Evolutionary conservation across 1,284 basidiomycete genomes (phyloP).

Genomic region (Cystobasidium pallidum): DNA sequence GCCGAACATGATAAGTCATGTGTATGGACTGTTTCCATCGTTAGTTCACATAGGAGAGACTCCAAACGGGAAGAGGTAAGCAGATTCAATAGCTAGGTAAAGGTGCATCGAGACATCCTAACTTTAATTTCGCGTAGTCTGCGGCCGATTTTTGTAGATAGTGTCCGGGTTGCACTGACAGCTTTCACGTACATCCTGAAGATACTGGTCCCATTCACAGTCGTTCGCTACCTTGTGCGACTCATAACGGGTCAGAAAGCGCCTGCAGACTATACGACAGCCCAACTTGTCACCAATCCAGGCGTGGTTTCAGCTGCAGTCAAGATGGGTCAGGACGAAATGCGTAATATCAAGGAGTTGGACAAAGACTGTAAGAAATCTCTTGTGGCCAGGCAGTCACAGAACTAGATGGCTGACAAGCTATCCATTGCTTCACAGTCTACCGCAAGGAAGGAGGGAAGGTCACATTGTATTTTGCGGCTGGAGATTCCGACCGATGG

Average conservation of each 20-base stretch:
- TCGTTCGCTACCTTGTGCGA: slow-evolving; percentile 13
- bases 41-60: slow-evolving; percentile 25
- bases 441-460: background rate
- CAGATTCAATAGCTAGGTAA: background rate
- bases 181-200: slow-evolving; percentile 13
- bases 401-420: background rate
- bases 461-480: slow-evolving; percentile 37
- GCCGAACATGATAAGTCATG: background rate
- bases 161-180: background rate
- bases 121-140: slow-evolving; percentile 4
- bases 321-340: slow-evolving; percentile 36
- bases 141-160: slow-evolving; percentile 10
- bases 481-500: slow-evolving; percentile 34
- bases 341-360: slow-evolving; percentile 32
- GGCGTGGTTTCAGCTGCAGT: slow-evolving; percentile 24
- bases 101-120: background rate
- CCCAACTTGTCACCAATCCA: slow-evolving; percentile 16
- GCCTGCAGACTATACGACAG: slow-evolving; percentile 18
- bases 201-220: background rate
- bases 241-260: slow-evolving; percentile 1
- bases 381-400: background rate
- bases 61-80: slow-evolving; percentile 37
- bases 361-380: slow-evolving; percentile 31
- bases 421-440: background rate
- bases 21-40: slow-evolving; percentile 39